Base-by-base conservation (phyloP, 805 yeast genomes). In the Yarrowia porcina region DNA sequence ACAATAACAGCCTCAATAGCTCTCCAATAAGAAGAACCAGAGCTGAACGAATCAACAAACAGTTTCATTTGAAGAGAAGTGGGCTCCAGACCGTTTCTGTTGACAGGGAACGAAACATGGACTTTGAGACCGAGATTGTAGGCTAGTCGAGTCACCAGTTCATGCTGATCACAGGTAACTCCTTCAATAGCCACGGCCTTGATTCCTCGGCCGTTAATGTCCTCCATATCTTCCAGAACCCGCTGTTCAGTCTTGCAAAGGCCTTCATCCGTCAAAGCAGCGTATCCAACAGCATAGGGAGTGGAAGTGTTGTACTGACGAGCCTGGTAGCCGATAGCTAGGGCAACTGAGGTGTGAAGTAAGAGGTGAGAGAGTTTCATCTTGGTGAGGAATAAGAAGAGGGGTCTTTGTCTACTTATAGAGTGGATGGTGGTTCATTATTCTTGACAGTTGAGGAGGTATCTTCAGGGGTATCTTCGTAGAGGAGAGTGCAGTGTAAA, bases 241-340 rank as follows among this genome's bases (percentile, higher is more conserved):
- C 56, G 56, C 28, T n/a, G 28, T 1, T 49, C 56, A 4, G 39
- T 32, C 39, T 49, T 49, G 21, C 56, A 49, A 2, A 49, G 39
- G 4, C 56, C 56, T 13, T 49, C 56, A 18, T 49, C 56, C 2
- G 56, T 49, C 39, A 49, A 12, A 6, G 56, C 56, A 2, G 56
- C 56, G n/a, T 49, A 49, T 4, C 56, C 56, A 8, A 49, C 56
- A n/a, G 56, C 56, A 5, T 49, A 49, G 56, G 56, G 56, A 32
- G 30, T 15, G 39, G 28, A 7, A 2, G 56, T 15, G 56, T 32
- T 21, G 39, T 32, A 28, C 11, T 21, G 28, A 4, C 13, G 20
- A 10, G 56, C 10, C 30, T 33, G 9, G 39, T 32, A 49, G 39
- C 56, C 56, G 3, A 49, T 15, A 21, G 56, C 56, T 20, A 32